Percentiles rank a stretch among this genome's conserved stretches.
Conservation (phyloP, 1,284 basidiomycete genomes). For the Pulveroboletus ridleyi region DNA sequence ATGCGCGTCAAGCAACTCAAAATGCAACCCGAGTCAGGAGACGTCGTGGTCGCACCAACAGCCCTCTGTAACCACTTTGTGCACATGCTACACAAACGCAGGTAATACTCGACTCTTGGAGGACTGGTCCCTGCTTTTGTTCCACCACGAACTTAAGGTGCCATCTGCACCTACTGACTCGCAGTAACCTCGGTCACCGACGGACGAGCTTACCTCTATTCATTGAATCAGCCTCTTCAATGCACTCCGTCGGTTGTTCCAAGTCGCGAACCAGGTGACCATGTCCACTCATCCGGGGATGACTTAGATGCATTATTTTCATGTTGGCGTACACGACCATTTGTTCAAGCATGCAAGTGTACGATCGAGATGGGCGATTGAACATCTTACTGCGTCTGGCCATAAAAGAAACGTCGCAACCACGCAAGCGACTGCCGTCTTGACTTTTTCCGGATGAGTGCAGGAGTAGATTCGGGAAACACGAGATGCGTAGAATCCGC, state of each 20-base stretch:
- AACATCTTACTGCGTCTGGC: constrained; percentile 5
- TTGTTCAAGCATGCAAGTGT: neutral
- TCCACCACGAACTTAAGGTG: neutral
- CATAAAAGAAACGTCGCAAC: too few species aligned
- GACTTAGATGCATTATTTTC: constrained; percentile 1
- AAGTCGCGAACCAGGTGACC: neutral
- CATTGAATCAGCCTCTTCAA: neutral
- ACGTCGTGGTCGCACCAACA: neutral
- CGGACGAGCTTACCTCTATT: neutral
- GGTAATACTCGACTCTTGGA: neutral
- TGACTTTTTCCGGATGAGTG: constrained; percentile 44
- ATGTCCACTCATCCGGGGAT: neutral
- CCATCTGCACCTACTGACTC: neutral
- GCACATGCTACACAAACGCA: neutral
- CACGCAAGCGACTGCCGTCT: too few species aligned
- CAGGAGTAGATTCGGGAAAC: constrained; percentile 37
- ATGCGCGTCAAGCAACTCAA: neutral
- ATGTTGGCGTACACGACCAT: neutral
- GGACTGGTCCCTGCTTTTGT: neutral
- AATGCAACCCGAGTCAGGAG: neutral
- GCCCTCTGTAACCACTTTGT: neutral
- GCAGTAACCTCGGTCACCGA: neutral
- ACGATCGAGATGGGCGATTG: constrained; percentile 4
- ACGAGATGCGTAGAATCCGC: too few species aligned
- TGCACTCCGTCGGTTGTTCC: neutral